Percentiles rank a stretch among this genome's conserved stretches.
These are phyloP conservation scores for Vitis rotundifolia DNA, from an alignment of 164 flowering plant genomes.

Conservation along the genomic window DNA sequence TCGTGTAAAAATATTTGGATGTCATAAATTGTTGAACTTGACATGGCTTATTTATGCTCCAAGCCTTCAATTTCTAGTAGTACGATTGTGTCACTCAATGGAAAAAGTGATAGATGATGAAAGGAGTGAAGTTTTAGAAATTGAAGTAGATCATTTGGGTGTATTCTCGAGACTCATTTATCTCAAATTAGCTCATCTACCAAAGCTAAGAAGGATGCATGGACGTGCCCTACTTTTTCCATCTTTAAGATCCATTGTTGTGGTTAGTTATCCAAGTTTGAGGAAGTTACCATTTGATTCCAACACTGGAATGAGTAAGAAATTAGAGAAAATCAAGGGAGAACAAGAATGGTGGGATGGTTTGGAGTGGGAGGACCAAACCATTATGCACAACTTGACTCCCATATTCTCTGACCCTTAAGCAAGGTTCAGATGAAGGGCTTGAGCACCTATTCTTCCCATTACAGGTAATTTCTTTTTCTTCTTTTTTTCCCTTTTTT, in stretches of 20 bases:
- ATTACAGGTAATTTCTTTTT: no score
- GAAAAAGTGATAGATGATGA: not conserved
- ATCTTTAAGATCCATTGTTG: not conserved
- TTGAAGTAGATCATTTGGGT: no score
- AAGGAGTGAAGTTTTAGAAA: no score
- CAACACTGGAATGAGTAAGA: not conserved
- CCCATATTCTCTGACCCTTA: no score
- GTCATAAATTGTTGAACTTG: not conserved
- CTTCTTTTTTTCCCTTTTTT: no score
- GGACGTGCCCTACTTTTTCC: not conserved
- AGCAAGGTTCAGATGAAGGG: no score
- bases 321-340: not conserved
- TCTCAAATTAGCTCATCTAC: not conserved
- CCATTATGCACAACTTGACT: no score
- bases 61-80: not conserved
- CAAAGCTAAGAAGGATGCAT: not conserved
- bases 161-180: not conserved
- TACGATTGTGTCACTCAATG: not conserved
- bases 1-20: not conserved
- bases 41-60: slow-evolving; percentile 13
- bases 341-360: slow-evolving; percentile 7
- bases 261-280: not conserved
- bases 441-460: no score
- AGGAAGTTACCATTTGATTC: slow-evolving; percentile 4
- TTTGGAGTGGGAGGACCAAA: slow-evolving; percentile 5